Evolutionary conservation across 371 early-diverging fungal genomes (phyloP).

Genomic region (Massospora cicadina): DNA sequence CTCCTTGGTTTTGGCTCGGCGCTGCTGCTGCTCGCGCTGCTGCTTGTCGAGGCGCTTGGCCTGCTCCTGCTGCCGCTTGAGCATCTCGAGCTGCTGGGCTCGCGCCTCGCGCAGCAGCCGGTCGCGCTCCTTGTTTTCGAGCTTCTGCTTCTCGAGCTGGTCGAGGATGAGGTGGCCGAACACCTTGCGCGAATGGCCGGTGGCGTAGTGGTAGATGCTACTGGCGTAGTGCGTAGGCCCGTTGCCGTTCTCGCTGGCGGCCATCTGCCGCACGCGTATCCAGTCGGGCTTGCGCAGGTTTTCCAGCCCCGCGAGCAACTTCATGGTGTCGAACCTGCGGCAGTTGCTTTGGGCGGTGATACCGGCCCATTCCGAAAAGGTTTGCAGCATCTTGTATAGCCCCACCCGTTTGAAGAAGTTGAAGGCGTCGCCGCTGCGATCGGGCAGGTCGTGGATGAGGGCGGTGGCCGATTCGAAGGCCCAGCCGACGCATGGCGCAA

Average conservation of each 20-base stretch:
- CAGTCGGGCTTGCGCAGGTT: slow-evolving; percentile 14
- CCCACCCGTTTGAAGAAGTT: slow-evolving; percentile 55
- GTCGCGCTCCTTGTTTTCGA: slow-evolving; percentile 50
- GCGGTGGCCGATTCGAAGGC: slow-evolving; percentile 21
- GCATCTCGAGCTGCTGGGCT: slow-evolving; percentile 39
- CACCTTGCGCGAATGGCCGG: slow-evolving; percentile 14
- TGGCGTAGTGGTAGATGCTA: slow-evolving; percentile 15
- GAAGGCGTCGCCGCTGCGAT: background rate
- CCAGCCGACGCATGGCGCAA: slow-evolving; percentile 34
- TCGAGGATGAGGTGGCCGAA: slow-evolving; percentile 37
- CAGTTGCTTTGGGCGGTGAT: slow-evolving; percentile 13
- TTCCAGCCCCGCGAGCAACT: slow-evolving; percentile 6
- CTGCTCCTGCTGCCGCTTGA: slow-evolving; percentile 49
- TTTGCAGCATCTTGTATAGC: slow-evolving; percentile 36
- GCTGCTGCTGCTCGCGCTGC: slow-evolving; percentile 32
- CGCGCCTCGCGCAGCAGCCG: slow-evolving; percentile 47
- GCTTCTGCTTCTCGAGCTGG: slow-evolving; percentile 46
- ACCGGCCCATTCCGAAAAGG: slow-evolving; percentile 21
- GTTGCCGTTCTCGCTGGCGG: slow-evolving; percentile 19
- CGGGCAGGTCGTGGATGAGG: slow-evolving; percentile 1
- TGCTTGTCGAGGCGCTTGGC: slow-evolving; percentile 39
- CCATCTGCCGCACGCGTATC: slow-evolving; percentile 21
- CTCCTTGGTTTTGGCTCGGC: slow-evolving; percentile 26
- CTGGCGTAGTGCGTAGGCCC: slow-evolving; percentile 1
- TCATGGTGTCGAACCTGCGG: slow-evolving; percentile 8